A percentile compares a stretch with the other conserved stretches of the same genome.
phyloP scores from a whole-genome alignment of 2,329 filamentous ascomycete genomes.

The Arthrobotrys conoides region DNA sequence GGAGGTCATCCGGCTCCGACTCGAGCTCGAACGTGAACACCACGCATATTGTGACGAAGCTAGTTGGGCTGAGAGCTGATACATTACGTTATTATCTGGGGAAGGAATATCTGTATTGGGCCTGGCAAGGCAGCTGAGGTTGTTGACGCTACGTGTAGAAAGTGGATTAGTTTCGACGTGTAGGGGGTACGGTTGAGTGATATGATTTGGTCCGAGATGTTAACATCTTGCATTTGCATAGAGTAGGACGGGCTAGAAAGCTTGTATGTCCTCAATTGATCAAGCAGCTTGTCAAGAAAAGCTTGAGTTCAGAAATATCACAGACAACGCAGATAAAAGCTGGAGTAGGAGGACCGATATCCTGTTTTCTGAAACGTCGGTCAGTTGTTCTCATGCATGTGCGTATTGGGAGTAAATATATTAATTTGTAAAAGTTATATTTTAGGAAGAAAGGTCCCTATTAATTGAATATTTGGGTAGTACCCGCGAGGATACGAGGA shows the following conservation, averaged over 20 bases:
- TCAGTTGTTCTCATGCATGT: too few relatives aligned
- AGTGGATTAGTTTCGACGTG: too few relatives aligned
- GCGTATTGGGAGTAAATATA: too few relatives aligned
- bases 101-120: constrained; percentile 24
- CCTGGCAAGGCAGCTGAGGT: constrained; percentile 3
- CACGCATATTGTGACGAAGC: constrained; percentile 42
- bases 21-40: not conserved
- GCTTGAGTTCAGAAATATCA: not conserved
- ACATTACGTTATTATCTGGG: constrained; percentile 37
- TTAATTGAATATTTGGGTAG: too few relatives aligned
- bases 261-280: not conserved
- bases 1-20: not conserved
- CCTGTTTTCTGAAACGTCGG: too few relatives aligned
- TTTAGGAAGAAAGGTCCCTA: too few relatives aligned
- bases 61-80: not conserved
- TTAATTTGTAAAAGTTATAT: too few relatives aligned
- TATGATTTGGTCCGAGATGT: not conserved
- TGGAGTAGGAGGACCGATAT: too few relatives aligned
- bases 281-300: constrained; percentile 9
- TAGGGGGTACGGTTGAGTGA: too few relatives aligned
- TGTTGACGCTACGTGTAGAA: too few relatives aligned
- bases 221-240: constrained; percentile 9
- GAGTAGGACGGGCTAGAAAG: not conserved
- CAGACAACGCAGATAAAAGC: not conserved
- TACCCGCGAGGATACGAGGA: too few relatives aligned